Base-by-base conservation (phyloP, 225 moss, liverwort and hornwort genomes). In the Marchantia paleacea region DNA sequence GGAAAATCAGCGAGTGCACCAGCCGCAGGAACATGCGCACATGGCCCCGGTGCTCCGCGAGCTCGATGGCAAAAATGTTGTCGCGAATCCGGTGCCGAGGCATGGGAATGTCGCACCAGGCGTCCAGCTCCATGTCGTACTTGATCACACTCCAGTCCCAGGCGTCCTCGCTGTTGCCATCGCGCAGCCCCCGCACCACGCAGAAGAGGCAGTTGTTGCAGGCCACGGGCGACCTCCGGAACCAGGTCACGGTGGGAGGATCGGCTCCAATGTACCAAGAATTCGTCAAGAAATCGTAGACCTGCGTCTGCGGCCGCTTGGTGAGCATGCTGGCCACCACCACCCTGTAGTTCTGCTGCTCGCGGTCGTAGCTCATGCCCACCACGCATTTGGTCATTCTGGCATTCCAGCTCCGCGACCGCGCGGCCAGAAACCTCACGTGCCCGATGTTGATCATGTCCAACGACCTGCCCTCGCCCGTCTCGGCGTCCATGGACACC, bases 301-400 rank as follows among this genome's bases (percentile, higher is more conserved):
- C 79, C 53, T 79, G 69, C 7, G 79, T 79, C 39, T 79, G 79
- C 19, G 79, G 79, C 18, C 69, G 26, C 30, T 69, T 55, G 39
- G 68, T 79, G 53, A 79, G 24, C 79, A 79, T 69, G 69, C 68
- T 79, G 18, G 79, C 52, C 26, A 79, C 79, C 11, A 79, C 79
- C 10, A 79, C 53, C 54, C n/a, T 69, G 79, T 79, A 79, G 29
- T 24, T 79, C 53, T 69, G 28, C 69, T 28, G 47, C 20, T 55
- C 69, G 0, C 29, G 25, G 11, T 79, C 52, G 15, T 8, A 68
- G 30, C 26, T 69, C 69, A 79, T 79, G n/a, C 79, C 79, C 69
- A 79, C 79, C 1, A 79, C 79, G 53, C 79, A 79, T 52, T 79
- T 79, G 79, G 79, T 79, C 79, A 79, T 79, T 53, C 69, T 53